Percentiles rank a stretch among this genome's conserved stretches.
These are phyloP conservation scores for Penicillium manginii DNA, from an alignment of 495 filamentous ascomycete genomes.

Conservation along the genomic window DNA sequence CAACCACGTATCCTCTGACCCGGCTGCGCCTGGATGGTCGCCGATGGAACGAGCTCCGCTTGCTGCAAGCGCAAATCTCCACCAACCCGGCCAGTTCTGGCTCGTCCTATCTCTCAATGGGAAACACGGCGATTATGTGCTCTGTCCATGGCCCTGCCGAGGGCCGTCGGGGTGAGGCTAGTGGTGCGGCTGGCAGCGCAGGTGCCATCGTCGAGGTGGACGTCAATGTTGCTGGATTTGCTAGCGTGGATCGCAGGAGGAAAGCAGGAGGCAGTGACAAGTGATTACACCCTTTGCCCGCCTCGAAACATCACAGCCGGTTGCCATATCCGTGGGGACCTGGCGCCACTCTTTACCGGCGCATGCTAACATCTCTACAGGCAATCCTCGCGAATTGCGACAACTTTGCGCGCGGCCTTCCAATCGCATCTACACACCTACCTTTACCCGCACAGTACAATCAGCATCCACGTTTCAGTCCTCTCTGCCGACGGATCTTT, in stretches of 20 bases:
- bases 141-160: constrained; percentile 84
- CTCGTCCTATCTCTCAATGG: constrained; percentile 88
- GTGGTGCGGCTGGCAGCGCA: constrained; percentile 49
- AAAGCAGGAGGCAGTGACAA: constrained; percentile 70
- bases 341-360: neutral
- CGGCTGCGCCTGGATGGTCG: constrained; percentile 91
- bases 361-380: constrained; percentile 47
- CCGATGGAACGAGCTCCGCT: constrained; percentile 96
- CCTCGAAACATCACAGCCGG: no score
- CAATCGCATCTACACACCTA: constrained; percentile 75
- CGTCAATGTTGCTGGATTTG: constrained; percentile 85
- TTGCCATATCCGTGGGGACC: no score
- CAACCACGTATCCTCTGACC: constrained; percentile 77
- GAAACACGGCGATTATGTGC: constrained; percentile 95
- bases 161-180: constrained; percentile 53
- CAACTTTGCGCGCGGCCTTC: constrained; percentile 75
- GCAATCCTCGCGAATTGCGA: constrained; percentile 78
- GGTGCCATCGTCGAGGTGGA: constrained; percentile 75
- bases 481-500: constrained; percentile 91
- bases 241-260: constrained; percentile 81
- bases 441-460: constrained; percentile 86
- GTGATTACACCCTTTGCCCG: constrained; percentile 41
- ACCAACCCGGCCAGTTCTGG: constrained; percentile 91
- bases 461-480: constrained; percentile 80
- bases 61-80: constrained; percentile 83